Conservation (phyloP, 2,329 filamentous ascomycete genomes). For the Fusarium tjaetaba region DNA sequence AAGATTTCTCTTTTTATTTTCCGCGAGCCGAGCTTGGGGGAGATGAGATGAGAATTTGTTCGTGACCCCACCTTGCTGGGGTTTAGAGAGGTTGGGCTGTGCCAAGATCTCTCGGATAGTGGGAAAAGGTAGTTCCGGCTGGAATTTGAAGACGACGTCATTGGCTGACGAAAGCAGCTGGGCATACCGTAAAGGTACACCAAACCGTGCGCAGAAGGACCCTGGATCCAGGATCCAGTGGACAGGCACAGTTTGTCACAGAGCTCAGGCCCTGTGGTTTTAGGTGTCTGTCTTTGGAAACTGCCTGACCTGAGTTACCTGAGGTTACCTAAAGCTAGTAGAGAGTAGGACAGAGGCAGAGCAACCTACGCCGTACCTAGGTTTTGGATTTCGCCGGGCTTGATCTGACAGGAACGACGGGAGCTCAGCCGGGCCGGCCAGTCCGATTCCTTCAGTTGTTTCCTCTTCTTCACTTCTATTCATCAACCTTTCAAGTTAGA, state of each 20-base stretch:
- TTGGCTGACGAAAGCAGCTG: conserved; percentile 41
- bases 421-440: conserved; percentile 14
- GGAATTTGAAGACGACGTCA: conserved; percentile 29
- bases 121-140: conserved; percentile 30
- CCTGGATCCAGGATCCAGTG: conserved; percentile 21
- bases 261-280: conserved; percentile 9
- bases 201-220: conserved; percentile 22
- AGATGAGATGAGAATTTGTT: conserved; percentile 48
- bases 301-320: conserved; percentile 3
- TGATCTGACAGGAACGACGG: conserved; percentile 6
- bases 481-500: conserved; percentile 3
- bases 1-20: conserved; percentile 41
- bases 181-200: conserved; percentile 17
- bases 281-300: conserved; percentile 22
- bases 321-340: neutral
- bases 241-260: conserved; percentile 19
- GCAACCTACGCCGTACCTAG: neutral
- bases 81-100: conserved; percentile 42
- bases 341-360: neutral
- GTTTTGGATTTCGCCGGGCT: conserved; percentile 27
- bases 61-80: conserved; percentile 38
- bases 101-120: conserved; percentile 12
- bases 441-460: conserved; percentile 19
- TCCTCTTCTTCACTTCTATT: conserved; percentile 16
- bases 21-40: conserved; percentile 38